Conservation (phyloP, 139 green algal genomes). For the Chlorella vulgaris region DNA sequence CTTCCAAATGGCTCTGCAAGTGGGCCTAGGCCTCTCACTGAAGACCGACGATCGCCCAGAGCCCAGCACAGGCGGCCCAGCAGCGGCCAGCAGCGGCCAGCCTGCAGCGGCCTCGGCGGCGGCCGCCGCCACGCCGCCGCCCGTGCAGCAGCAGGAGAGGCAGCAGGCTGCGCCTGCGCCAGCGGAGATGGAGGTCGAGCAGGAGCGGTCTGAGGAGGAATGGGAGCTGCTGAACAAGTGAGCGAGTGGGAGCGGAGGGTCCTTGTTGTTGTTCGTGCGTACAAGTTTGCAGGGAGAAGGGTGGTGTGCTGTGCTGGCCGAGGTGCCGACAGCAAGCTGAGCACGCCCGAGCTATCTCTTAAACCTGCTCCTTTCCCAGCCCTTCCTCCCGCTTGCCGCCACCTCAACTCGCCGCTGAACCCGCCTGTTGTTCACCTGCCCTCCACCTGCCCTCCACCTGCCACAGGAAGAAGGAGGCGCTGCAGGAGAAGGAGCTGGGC, state of each 20-base stretch:
- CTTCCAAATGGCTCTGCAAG: constrained; percentile 71
- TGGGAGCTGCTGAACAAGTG: constrained; percentile 27
- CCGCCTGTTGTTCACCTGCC: neutral
- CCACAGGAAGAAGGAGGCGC: constrained; percentile 40
- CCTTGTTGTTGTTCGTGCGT: neutral
- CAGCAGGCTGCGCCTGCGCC: neutral
- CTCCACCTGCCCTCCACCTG: neutral
- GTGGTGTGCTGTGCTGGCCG: too few species aligned
- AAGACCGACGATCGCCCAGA: neutral
- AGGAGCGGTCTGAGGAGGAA: constrained; percentile 41
- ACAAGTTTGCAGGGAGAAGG: neutral
- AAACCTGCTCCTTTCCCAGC: too few species aligned
- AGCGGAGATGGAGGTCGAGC: constrained; percentile 27
- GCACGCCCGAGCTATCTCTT: too few species aligned
- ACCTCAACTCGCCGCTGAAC: too few species aligned
- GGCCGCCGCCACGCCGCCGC: neutral
- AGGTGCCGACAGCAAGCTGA: too few species aligned
- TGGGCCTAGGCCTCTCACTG: constrained; percentile 65
- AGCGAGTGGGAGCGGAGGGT: neutral
- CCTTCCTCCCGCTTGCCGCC: too few species aligned
- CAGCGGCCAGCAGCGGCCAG: neutral
- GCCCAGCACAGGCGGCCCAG: too few species aligned
- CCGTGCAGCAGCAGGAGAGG: constrained; percentile 30
- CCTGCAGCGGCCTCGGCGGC: neutral
- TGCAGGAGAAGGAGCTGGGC: constrained; percentile 86